Evolutionary conservation across 176 grass and related monocot genomes (phyloP).

Genomic region (Saccharum spontaneum): DNA sequence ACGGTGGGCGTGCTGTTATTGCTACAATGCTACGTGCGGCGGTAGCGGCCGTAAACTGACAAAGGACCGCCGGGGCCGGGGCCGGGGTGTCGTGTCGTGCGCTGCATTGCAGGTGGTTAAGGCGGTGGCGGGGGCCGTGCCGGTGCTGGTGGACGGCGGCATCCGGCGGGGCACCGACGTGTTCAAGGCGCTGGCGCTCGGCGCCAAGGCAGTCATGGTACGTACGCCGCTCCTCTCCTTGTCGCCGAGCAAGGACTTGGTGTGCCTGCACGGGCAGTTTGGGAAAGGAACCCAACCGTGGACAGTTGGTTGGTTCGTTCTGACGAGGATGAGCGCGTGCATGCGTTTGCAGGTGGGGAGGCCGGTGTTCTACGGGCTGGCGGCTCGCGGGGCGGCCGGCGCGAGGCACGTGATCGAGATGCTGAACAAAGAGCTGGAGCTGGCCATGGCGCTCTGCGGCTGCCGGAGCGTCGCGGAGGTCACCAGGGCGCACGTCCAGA

Average conservation of each 20-base stretch:
- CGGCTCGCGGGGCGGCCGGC: conserved; percentile 66
- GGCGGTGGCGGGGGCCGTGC: conserved; percentile 65
- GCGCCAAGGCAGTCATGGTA: conserved; percentile 74
- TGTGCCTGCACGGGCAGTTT: background rate
- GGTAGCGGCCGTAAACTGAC: background rate
- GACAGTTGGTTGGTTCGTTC: background rate
- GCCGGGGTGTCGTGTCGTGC: background rate
- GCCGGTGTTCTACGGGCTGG: conserved; percentile 71
- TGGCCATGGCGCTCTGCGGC: conserved; percentile 81
- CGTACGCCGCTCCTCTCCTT: background rate
- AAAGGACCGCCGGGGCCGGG: background rate
- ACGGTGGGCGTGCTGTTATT: background rate
- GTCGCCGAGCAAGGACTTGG: too few relatives aligned
- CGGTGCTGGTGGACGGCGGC: conserved; percentile 82
- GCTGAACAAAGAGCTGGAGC: conserved; percentile 70
- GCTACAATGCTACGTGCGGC: background rate
- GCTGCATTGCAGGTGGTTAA: conserved; percentile 60
- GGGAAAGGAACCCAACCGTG: background rate
- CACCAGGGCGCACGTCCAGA: conserved; percentile 57
- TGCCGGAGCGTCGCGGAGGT: conserved; percentile 57
- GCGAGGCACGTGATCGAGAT: conserved; percentile 75
- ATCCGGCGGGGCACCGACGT: conserved; percentile 84
- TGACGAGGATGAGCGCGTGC: background rate
- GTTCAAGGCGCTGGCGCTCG: conserved; percentile 84
- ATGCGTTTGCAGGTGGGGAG: conserved; percentile 55